phyloP scores from a whole-genome alignment of 257 asterid genomes.

The Nicotiana knightiana region DNA sequence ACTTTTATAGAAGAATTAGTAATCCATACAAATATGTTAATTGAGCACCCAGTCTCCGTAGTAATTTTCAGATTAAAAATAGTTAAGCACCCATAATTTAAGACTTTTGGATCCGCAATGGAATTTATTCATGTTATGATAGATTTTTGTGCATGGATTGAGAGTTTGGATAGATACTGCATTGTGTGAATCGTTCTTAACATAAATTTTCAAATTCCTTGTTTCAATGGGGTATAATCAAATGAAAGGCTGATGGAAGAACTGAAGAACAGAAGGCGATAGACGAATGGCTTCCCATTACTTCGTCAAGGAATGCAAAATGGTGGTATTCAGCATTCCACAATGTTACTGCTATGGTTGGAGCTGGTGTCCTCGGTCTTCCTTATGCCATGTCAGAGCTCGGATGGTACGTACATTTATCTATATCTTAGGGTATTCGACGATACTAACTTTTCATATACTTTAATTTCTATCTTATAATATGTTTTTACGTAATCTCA shows the following conservation, averaged over 20 bases:
- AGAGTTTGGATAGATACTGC: too few species aligned
- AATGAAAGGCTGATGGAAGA: slow-evolving; percentile 21
- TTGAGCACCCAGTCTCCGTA: too few species aligned
- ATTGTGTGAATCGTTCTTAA: too few species aligned
- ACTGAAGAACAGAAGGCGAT: slow-evolving; percentile 28
- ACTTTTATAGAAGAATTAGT: too few species aligned
- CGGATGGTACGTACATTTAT: slow-evolving; percentile 26
- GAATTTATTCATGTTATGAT: too few species aligned
- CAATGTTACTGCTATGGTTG: slow-evolving; percentile 43
- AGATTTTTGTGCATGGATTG: too few species aligned
- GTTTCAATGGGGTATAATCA: background rate
- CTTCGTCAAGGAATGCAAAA: slow-evolving; percentile 36
- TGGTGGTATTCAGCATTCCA: slow-evolving; percentile 50
- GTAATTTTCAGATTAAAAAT: too few species aligned
- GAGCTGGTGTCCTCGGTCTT: slow-evolving; percentile 41
- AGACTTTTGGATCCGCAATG: too few species aligned
- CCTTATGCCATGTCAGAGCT: slow-evolving; percentile 42
- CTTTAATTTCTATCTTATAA: background rate
- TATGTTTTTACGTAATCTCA: background rate
- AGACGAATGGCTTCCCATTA: slow-evolving; percentile 45
- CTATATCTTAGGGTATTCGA: background rate
- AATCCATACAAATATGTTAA: too few species aligned
- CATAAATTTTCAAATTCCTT: background rate
- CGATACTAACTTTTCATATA: background rate
- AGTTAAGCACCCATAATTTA: too few species aligned